phyloP scores from a whole-genome alignment of 1,284 basidiomycete genomes.

The Moesziomyces antarcticus region DNA sequence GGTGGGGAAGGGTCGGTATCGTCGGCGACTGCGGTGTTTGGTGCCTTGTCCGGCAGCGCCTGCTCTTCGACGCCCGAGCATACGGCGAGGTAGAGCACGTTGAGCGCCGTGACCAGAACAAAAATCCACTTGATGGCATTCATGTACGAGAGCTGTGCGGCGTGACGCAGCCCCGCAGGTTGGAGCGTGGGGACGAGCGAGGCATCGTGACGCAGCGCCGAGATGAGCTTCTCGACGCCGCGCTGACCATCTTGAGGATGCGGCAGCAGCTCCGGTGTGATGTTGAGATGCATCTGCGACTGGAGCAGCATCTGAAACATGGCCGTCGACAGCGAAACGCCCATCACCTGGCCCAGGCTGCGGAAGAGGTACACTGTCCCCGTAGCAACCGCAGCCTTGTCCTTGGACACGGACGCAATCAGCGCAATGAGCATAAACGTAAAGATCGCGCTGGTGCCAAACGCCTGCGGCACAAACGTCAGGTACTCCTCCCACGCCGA shows the following conservation, averaged over 20 bases:
- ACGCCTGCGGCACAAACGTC: slow-evolving; percentile 72
- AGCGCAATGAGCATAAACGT: slow-evolving; percentile 79
- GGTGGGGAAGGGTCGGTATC: not conserved
- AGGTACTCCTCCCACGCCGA: slow-evolving; percentile 76
- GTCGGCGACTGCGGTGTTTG: slow-evolving; percentile 7
- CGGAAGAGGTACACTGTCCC: slow-evolving; percentile 83
- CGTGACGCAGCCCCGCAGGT: slow-evolving; percentile 73
- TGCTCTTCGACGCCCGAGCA: slow-evolving; percentile 39
- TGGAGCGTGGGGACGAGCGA: slow-evolving; percentile 78
- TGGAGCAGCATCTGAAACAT: slow-evolving; percentile 80
- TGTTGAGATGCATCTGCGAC: slow-evolving; percentile 74
- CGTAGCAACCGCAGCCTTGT: slow-evolving; percentile 78
- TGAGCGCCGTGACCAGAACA: slow-evolving; percentile 79
- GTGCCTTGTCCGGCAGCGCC: slow-evolving; percentile 31
- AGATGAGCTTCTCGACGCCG: slow-evolving; percentile 73
- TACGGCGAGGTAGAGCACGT: slow-evolving; percentile 68
- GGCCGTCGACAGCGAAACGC: slow-evolving; percentile 81
- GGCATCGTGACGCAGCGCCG: slow-evolving; percentile 79
- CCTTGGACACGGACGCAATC: slow-evolving; percentile 47
- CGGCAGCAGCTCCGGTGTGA: slow-evolving; percentile 74
- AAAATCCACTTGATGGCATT: slow-evolving; percentile 86
- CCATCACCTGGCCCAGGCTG: slow-evolving; percentile 79
- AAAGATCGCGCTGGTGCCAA: slow-evolving; percentile 75
- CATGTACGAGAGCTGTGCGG: slow-evolving; percentile 83
- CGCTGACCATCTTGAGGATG: slow-evolving; percentile 13